A percentile compares a stretch with the other conserved stretches of the same genome.
These are phyloP conservation scores for Phytopythium kandeliae DNA, from an alignment of 352 stramenopile genomes.

Conservation along the genomic window DNA sequence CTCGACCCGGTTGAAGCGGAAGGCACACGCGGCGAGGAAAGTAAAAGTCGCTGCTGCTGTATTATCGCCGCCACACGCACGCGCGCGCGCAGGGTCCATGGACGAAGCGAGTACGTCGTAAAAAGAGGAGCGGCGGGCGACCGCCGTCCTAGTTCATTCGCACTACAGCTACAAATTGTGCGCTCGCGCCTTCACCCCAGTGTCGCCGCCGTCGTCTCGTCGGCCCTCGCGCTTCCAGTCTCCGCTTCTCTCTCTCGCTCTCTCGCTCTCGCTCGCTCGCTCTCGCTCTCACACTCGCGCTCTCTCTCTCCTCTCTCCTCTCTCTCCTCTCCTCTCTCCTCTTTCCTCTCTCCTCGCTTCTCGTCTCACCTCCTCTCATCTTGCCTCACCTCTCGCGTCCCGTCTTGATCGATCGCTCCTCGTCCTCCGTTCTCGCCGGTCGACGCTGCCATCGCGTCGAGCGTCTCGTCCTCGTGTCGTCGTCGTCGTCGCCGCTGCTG, in stretches of 20 bases:
- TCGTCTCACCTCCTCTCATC: too few species aligned
- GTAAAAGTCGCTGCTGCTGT: neutral
- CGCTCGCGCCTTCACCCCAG: neutral
- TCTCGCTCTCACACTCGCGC: neutral
- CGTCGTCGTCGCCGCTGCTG: neutral
- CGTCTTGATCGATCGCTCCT: constrained; percentile 19
- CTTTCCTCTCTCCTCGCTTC: neutral
- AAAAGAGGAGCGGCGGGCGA: neutral
- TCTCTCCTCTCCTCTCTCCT: neutral
- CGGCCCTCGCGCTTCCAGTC: neutral
- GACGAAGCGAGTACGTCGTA: neutral
- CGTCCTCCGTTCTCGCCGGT: too few species aligned
- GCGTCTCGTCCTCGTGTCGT: constrained; percentile 15
- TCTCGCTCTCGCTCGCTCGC: neutral
- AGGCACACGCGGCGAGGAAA: neutral
- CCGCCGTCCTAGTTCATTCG: constrained; percentile 4
- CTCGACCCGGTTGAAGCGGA: neutral
- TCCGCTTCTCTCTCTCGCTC: neutral
- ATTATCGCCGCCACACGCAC: constrained; percentile 2
- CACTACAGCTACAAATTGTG: constrained; percentile 37
- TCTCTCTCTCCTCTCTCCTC: neutral
- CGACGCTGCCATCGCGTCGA: too few species aligned
- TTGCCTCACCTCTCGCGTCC: too few species aligned
- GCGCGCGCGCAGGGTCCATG: neutral
- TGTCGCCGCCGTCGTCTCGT: neutral